Evolutionary conservation across 1,284 basidiomycete species (phyloP), one percentile per base, ranked within the genome.

Genomic region (Boletus mariae): DNA sequence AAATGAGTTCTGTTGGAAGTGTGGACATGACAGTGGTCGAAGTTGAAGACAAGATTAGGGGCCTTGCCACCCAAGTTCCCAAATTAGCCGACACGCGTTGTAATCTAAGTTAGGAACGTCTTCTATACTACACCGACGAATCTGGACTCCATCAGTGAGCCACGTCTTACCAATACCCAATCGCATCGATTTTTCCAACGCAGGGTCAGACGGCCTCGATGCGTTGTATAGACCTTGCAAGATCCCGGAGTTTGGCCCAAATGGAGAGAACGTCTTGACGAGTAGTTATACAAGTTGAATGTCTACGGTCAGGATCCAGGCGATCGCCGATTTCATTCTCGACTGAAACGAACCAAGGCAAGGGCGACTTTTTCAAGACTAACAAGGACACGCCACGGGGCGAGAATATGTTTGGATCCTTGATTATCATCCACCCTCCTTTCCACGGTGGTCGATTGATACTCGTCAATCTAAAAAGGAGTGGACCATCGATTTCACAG

Each of bases 401-500:
- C 3, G 58, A 65, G 25, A 45, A 58, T n/a, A 73, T 76, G 66
- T 70, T 76, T 40, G 71, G 68, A 1, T 73, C 73, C 4, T 67
- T 78, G 26, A 71, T 76, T 5, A 53, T 78, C 42, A 57, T 74
- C 17, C 62, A 76, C 31, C 75, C 74, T 0, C 71, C 68, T 2
- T 32, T 37, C 1, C 73, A 77, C 45, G 75, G 75, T 2, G 76
- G 75, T 2, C 60, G 62, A 37, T 59, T 74, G 13, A 53, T 69
- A 1, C 63, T 12, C 66, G 65, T 12, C 62, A 71, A 25, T 51
- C 47, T 0, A 62, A 57, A 10, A 57, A 60, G 10, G 64, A 67
- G 17, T 69, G 62, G 64, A 57, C 55, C 0, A 62, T 72, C 31
- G 67, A 73, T 52, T 52, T 49, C 28, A 7, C 48, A 0, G 32